A percentile compares a stretch with the other conserved stretches of the same genome.
phyloP scores from a whole-genome alignment of 768 basidiomycete genomes.

The Tulasnella sp. region DNA sequence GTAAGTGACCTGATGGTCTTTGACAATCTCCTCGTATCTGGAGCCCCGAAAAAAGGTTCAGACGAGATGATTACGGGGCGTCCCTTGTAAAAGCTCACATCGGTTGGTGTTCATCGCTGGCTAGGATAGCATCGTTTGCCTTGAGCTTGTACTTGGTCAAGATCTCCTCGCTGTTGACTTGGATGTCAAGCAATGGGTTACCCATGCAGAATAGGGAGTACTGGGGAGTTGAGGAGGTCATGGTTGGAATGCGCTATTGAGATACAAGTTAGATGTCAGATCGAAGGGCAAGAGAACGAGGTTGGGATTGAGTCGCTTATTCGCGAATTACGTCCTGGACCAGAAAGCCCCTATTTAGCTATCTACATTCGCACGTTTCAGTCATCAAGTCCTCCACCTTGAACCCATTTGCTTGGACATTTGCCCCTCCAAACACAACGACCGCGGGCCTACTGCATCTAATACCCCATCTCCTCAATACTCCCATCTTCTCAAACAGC shows the following conservation, averaged over 20 bases:
- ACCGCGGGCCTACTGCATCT: too few species aligned
- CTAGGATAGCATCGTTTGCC: conserved; percentile 92
- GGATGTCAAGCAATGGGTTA: conserved; percentile 94
- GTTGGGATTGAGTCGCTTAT: conserved; percentile 7
- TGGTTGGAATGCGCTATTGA: background rate
- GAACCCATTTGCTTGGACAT: background rate
- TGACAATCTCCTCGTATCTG: conserved; percentile 83
- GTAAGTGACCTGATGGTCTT: conserved; percentile 60
- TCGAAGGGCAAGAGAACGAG: background rate
- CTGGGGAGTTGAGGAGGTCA: conserved; percentile 16
- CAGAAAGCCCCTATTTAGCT: too few species aligned
- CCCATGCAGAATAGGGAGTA: conserved; percentile 81
- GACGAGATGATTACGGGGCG: background rate
- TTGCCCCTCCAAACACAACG: too few species aligned
- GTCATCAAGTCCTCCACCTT: background rate
- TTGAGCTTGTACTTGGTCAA: conserved; percentile 84
- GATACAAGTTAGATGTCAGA: background rate
- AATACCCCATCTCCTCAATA: too few species aligned
- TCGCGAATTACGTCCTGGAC: background rate
- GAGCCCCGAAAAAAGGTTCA: background rate
- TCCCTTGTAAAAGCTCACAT: conserved; percentile 42
- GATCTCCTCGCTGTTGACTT: conserved; percentile 75
- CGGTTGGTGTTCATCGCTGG: conserved; percentile 74
- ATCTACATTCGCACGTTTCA: too few species aligned
- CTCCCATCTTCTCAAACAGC: background rate